Evolutionary conservation across 805 yeast species (phyloP).

Genomic region (Ogataea trehalophila): DNA sequence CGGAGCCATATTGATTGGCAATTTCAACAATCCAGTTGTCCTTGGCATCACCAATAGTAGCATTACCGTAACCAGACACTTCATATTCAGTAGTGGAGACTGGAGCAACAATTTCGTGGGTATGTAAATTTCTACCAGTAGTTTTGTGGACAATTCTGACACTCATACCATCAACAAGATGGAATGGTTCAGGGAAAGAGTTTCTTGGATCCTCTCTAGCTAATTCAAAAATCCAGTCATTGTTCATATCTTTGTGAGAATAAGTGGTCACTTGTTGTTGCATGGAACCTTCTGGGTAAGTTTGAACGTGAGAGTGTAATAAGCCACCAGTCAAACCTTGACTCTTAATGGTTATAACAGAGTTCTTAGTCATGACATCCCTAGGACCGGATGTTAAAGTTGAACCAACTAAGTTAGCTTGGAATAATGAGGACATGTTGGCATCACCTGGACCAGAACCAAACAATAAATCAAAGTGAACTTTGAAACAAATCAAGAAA

Average conservation of each 20-base stretch:
- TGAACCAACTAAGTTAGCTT: conserved; percentile 73
- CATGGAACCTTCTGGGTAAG: conserved; percentile 84
- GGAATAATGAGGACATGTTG: conserved; percentile 83
- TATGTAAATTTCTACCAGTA: conserved; percentile 74
- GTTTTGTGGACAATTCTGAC: conserved; percentile 67
- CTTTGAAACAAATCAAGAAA: conserved; percentile 62
- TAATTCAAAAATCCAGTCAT: conserved; percentile 71
- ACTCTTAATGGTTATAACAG: conserved; percentile 58
- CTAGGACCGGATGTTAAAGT: conserved; percentile 64
- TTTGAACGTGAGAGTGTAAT: conserved; percentile 82
- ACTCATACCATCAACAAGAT: conserved; percentile 55
- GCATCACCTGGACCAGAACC: conserved; percentile 88
- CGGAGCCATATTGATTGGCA: conserved; percentile 54
- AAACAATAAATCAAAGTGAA: conserved; percentile 69
- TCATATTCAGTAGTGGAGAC: conserved; percentile 64
- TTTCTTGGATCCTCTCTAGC: conserved; percentile 41
- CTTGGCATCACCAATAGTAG: conserved; percentile 65
- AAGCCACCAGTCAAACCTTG: conserved; percentile 71
- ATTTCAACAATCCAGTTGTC: conserved; percentile 92
- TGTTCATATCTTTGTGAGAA: conserved; percentile 82
- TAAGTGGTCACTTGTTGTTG: conserved; percentile 96
- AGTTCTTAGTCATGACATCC: conserved; percentile 53
- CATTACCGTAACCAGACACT: conserved; percentile 82
- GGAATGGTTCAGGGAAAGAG: conserved; percentile 28
- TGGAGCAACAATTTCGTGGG: conserved; percentile 78